Evolutionary conservation across 2,329 filamentous ascomycete genomes (phyloP), one percentile per base, ranked within the genome.

Genomic region (Exophiala calicioides): DNA sequence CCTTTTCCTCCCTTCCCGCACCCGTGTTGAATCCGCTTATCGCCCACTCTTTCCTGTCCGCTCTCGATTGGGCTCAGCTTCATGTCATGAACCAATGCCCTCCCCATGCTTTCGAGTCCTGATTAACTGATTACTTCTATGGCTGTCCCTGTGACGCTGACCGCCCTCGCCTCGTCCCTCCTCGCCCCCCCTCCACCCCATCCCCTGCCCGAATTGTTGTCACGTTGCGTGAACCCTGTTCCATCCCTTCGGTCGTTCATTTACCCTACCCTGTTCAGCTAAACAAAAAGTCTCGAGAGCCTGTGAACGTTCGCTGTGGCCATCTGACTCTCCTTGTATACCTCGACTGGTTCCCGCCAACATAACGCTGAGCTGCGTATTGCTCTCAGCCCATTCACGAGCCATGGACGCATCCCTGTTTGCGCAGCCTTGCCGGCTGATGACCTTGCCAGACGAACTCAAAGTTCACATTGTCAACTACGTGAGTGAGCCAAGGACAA

Each of bases 381-480:
- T n/a, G n/a, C n/a, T n/a, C 9, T 18, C 15, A 10, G 4, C 32
- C 16, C 15, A 4, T 6, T 34, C 3, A 12, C 12, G 9, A 5
- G 32, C 40, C 24, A 53, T 56, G 53, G 45, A 46, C 7, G 26
- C 24, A 16, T 20, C 35, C 32, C 24, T 36, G 27, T 34, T 34
- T 19, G n/a, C 52, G 21, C 47, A 50, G 48, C 47, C 50, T 51
- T 56, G 52, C 31, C 34, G 49, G 42, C 39, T 59, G 33, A 29
- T 57, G 39, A 31, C 29, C 15, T 44, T 60, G 5, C 56, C 58
- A 16, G 29, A 52, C 8, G 58, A 60, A 44, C 39, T 60, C 21
- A 58, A 56, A 47, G 42, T 60, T 24, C 43, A 53, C 9, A 52
- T 60, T 16, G 45, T 59, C 23, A 43, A 46, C 37, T 54, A 56